Evolutionary conservation across 768 basidiomycete species (phyloP).

Genomic region (Lentinula sp.): DNA sequence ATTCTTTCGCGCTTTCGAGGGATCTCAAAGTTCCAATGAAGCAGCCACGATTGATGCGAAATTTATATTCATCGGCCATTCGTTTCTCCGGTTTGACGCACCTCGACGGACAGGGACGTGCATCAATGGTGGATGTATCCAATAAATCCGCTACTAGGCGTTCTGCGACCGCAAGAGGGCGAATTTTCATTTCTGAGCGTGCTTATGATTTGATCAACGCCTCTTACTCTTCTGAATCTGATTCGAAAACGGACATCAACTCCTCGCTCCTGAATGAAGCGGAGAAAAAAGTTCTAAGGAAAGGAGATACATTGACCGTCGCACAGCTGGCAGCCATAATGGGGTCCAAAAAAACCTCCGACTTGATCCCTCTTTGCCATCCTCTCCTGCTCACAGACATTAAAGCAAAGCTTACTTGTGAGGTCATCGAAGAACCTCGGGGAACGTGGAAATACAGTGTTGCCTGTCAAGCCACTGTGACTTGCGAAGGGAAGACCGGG

Average conservation of each 20-base stretch:
- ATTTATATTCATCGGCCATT: background rate
- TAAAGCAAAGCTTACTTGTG: slow-evolving; percentile 53
- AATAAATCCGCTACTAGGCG: slow-evolving; percentile 57
- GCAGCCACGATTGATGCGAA: background rate
- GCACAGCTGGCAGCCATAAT: slow-evolving; percentile 86
- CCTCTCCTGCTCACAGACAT: slow-evolving; percentile 71
- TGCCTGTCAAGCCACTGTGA: slow-evolving; percentile 59
- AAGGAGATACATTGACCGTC: slow-evolving; percentile 68
- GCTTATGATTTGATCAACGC: slow-evolving; percentile 62
- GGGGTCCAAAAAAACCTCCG: slow-evolving; percentile 78
- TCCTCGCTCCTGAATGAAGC: slow-evolving; percentile 22
- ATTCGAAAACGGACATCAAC: slow-evolving; percentile 1
- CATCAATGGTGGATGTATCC: slow-evolving; percentile 81
- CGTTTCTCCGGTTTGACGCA: slow-evolving; percentile 1
- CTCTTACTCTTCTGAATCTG: slow-evolving; percentile 23
- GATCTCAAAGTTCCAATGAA: background rate
- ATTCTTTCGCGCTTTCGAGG: background rate
- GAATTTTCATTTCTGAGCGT: slow-evolving; percentile 57
- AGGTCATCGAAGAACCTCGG: slow-evolving; percentile 12
- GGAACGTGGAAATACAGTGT: slow-evolving; percentile 37
- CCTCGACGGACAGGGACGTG: slow-evolving; percentile 38
- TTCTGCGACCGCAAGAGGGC: slow-evolving; percentile 68
- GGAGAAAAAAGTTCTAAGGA: slow-evolving; percentile 46
- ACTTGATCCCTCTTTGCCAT: slow-evolving; percentile 85
- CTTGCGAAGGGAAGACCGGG: slow-evolving; percentile 76